Conservation (phyloP, 192 early-diverging fungal genomes). For the Diversispora eburnea region DNA sequence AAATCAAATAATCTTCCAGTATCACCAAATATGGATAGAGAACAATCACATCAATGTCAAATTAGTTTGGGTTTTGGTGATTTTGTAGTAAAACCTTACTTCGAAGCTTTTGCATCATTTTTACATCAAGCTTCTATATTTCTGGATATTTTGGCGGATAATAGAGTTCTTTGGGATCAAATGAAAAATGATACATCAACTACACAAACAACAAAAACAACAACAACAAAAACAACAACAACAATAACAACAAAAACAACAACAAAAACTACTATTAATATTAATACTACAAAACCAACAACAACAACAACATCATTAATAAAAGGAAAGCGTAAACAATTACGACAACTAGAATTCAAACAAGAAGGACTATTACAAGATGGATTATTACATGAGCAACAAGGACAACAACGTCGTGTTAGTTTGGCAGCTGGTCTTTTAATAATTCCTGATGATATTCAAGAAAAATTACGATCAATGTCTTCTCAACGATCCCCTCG, state of each 20-base stretch:
- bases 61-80: slow-evolving; percentile 82
- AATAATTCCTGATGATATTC: slow-evolving; percentile 40
- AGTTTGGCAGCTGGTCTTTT: slow-evolving; percentile 45
- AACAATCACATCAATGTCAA: slow-evolving; percentile 62
- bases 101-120: slow-evolving; percentile 73
- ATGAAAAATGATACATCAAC: slow-evolving; percentile 26
- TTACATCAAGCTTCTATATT: slow-evolving; percentile 64
- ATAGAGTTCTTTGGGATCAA: slow-evolving; percentile 58
- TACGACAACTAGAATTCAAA: too few relatives aligned
- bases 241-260: too few relatives aligned
- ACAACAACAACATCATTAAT: too few relatives aligned
- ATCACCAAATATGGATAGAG: slow-evolving; percentile 87
- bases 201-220: slow-evolving; percentile 27
- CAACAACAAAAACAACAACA: background rate
- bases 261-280: too few relatives aligned
- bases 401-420: slow-evolving; percentile 32
- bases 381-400: slow-evolving; percentile 24
- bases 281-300: too few relatives aligned
- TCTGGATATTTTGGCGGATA: slow-evolving; percentile 53
- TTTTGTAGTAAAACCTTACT: slow-evolving; percentile 84
- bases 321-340: too few relatives aligned
- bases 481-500: background rate
- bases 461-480: slow-evolving; percentile 24
- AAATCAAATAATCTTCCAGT: slow-evolving; percentile 68
- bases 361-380: slow-evolving; percentile 19